Base-by-base conservation (phyloP, 2,329 filamentous ascomycete genomes). In the Diaporthe vaccinii region DNA sequence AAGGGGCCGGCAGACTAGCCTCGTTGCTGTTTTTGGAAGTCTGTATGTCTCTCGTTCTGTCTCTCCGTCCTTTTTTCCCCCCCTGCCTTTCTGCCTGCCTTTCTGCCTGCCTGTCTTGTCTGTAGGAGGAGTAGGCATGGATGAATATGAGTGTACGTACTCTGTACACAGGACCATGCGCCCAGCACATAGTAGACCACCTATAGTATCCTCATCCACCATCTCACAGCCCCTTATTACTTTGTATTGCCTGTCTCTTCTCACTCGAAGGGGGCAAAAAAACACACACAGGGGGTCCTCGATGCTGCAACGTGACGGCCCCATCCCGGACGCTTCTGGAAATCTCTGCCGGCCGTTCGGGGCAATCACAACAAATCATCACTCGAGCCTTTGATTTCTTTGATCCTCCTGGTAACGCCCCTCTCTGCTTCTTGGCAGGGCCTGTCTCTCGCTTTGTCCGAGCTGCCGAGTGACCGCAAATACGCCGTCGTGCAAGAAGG, bases 291-390 rank as follows among this genome's bases (percentile, higher is more conserved):
- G 65, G 49, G 34, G 31, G 49, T 25, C 36, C 25, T 69, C 65
- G 65, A 69, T 69, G 65, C 65, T 69, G 65, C 65, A 55, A 69
- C 65, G 65, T 69, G 65, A 69, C 20, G 58, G n/a, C 49, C 51
- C 58, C 58, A 73, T 73, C 71, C 49, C 44, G 34, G 51, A 61
- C 53, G 62, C 62, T 74, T 70, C 62, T 74, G 61, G 62, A 75
- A 75, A 75, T 74, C 53, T 75, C 74, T 75, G 62, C 74, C 62
- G 41, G 62, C 20, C 55, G 55, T 49, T 71, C 44, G 53, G 67
- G 34, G 58, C 57, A 46, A 70, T 49, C 73, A 51, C 57, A 51
- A 62, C 73, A 74, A 74, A 74, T 74, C 62, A 71, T 17, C 55
- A 53, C 12, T 41, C 71, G 49, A 74, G 49, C 22, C 39, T 34